phyloP scores from a whole-genome alignment of 805 yeast genomes.

The Blastobotrys parvus region DNA sequence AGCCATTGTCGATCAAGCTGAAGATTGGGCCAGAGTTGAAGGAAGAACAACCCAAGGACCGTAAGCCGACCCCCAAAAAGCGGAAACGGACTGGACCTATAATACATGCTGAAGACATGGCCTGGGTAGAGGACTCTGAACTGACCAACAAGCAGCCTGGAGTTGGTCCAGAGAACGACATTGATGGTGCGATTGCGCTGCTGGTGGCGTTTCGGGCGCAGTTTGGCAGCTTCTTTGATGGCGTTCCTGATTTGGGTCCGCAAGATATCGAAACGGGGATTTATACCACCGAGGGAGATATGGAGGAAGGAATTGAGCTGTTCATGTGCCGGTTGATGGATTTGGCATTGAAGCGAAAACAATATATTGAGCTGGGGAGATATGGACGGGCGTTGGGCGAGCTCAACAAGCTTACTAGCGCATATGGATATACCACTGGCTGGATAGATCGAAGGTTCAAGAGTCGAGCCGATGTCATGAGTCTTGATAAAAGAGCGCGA shows the following conservation, averaged over 20 bases:
- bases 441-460: conserved; percentile 1
- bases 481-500: conserved; percentile 27
- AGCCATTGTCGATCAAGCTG: too few relatives aligned
- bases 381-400: conserved; percentile 33
- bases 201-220: conserved; percentile 23
- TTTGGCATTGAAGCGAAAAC: conserved; percentile 33
- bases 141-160: conserved; percentile 21
- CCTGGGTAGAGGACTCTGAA: conserved; percentile 17
- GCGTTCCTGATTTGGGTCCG: conserved; percentile 30
- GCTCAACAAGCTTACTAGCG: conserved; percentile 22
- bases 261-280: conserved; percentile 34
- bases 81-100: background rate
- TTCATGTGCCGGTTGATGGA: conserved; percentile 29
- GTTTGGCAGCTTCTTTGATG: conserved; percentile 25
- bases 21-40: background rate
- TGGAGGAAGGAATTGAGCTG: conserved; percentile 21
- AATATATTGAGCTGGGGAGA: conserved; percentile 30
- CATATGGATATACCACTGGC: conserved; percentile 17
- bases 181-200: conserved; percentile 24
- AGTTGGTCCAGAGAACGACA: conserved; percentile 10
- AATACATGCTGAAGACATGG: conserved; percentile 25
- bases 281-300: conserved; percentile 10
- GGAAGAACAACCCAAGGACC: background rate
- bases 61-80: background rate
- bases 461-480: conserved; percentile 21